Evolutionary conservation across 495 filamentous ascomycete species (phyloP).

Genomic region (Durotheca rogersii): DNA sequence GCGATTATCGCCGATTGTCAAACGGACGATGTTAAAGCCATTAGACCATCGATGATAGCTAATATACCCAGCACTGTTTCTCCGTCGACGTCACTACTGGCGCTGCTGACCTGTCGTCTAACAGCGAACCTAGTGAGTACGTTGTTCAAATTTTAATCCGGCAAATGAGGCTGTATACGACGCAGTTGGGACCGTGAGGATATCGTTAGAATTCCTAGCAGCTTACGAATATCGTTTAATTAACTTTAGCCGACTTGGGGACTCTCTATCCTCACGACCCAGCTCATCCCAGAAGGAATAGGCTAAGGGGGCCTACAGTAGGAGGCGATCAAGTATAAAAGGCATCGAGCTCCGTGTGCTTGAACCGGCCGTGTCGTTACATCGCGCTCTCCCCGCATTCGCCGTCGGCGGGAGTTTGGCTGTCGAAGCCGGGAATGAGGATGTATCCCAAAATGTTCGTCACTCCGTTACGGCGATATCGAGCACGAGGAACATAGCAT

Average conservation of each 20-base stretch:
- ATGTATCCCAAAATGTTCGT: conserved; percentile 12
- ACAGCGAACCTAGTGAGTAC: no score
- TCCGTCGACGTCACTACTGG: no score
- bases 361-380: conserved; percentile 10
- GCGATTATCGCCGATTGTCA: no score
- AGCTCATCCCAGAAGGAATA: neutral
- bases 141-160: no score
- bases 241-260: conserved; percentile 15
- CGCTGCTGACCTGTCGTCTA: no score
- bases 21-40: no score
- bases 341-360: conserved; percentile 2
- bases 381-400: conserved; percentile 5
- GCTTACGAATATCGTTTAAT: conserved; percentile 2
- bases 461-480: conserved; percentile 21
- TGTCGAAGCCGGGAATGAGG: conserved; percentile 22
- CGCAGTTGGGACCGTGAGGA: neutral
- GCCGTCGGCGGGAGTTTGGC: conserved; percentile 8
- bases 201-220: neutral
- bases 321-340: neutral
- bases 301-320: neutral
- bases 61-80: no score
- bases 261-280: neutral
- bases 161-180: neutral
- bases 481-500: conserved; percentile 15
- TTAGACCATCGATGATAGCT: no score